phyloP scores from a whole-genome alignment of 2,329 filamentous ascomycete species.

The Apiospora koreana region DNA sequence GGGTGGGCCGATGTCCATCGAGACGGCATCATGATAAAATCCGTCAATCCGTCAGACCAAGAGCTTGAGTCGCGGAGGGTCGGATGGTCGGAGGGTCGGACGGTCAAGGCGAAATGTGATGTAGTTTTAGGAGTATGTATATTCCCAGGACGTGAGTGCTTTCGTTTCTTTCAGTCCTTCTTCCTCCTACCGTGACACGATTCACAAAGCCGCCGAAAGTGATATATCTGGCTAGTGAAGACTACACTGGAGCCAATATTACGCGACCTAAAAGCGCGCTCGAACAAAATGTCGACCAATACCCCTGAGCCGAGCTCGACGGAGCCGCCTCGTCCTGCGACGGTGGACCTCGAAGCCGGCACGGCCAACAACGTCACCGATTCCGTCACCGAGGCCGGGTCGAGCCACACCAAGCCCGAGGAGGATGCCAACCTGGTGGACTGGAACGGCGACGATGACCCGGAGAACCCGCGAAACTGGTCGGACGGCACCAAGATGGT shows the following conservation, averaged over 20 bases:
- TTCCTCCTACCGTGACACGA: too few relatives aligned
- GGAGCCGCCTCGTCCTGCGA: background rate
- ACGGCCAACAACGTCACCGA: background rate
- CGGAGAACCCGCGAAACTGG: slow-evolving; percentile 58
- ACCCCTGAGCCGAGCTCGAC: background rate
- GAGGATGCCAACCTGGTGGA: slow-evolving; percentile 50
- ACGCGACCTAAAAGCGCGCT: background rate
- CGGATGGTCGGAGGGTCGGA: background rate
- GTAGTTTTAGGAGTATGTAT: too few relatives aligned
- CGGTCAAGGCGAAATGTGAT: too few relatives aligned
- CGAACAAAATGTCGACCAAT: background rate
- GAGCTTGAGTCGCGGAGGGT: background rate
- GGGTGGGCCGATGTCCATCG: background rate
- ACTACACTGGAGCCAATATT: too few relatives aligned
- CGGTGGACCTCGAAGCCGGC: background rate
- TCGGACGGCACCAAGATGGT: slow-evolving; percentile 42
- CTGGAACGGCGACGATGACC: slow-evolving; percentile 53
- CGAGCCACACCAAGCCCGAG: background rate
- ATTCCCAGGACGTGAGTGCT: too few relatives aligned
- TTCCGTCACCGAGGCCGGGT: background rate
- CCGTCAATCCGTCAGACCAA: background rate
- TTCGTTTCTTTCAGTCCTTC: too few relatives aligned
- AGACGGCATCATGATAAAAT: background rate
- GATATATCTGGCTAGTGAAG: too few relatives aligned
- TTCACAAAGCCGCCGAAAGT: too few relatives aligned